Evolutionary conservation across 768 basidiomycete species (phyloP), one percentile per base, ranked within the genome.

Genomic region (Termitomyces sp.): DNA sequence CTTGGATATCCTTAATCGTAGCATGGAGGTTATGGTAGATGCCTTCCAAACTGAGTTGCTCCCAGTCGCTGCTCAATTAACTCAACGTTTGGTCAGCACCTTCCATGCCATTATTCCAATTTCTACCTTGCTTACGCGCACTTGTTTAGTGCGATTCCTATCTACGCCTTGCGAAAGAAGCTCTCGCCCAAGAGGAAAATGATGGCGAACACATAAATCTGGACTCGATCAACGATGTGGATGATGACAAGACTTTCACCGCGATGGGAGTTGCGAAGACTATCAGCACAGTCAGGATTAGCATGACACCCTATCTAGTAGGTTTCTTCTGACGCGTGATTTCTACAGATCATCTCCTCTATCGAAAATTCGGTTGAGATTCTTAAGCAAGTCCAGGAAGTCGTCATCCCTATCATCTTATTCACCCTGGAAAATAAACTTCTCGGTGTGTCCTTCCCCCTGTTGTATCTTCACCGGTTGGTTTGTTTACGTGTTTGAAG

Each of bases 231-330:
- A 72, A 69, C 13, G 81, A 83, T 43, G 74, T 68, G n/a, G 87
- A 89, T 54, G 90, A 92, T 54, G 90, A 94, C 70, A 94, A 94
- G 77, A 85, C 87, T 1, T 90, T 91, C 60, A 86, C 89, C 18
- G 88, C 90, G 18, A 93, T 93, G 88, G 90, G 90, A 46, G 80
- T 93, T 30, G 82, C 90, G 1, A 92, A 92, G 78, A 93, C 92
- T 13, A 90, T 94, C 63, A 77, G 80, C 56, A 91, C 90, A 16
- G 90, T 88, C 58, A 41, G 85, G 70, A 49, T 49, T 13, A 40
- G n/a, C 40, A 41, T 36, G 38, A 13, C 26, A 52, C n/a, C 24
- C 26, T 28, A 22, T 30, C 30, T 20, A 47, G 13, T 18, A 22
- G 44, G 33, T 28, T 24, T 8, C 18, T 20, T 33, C 30, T 62